Evolutionary conservation across 1,284 basidiomycete genomes (phyloP).

Genomic region (Puccinia novopanici): DNA sequence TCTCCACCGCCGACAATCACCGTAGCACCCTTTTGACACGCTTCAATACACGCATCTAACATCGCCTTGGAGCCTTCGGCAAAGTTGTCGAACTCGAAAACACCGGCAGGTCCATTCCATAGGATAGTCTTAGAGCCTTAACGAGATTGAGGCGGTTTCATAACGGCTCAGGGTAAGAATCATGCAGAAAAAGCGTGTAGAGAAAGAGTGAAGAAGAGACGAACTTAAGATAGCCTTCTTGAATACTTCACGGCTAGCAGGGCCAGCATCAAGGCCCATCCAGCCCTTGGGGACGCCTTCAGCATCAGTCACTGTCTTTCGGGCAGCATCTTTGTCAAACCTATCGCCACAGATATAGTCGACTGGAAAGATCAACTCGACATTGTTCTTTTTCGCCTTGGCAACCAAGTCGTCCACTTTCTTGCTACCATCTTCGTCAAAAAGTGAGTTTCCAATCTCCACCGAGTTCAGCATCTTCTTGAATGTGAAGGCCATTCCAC

Average conservation of each 20-base stretch:
- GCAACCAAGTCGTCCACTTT: slow-evolving; percentile 82
- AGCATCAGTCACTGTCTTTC: slow-evolving; percentile 73
- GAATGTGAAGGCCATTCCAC: slow-evolving; percentile 99
- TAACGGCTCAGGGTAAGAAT: no score
- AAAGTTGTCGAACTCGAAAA: slow-evolving; percentile 94
- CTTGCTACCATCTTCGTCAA: slow-evolving; percentile 83
- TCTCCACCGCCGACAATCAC: slow-evolving; percentile 73
- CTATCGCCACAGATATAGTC: slow-evolving; percentile 94
- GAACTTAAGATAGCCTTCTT: slow-evolving; percentile 40
- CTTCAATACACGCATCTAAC: slow-evolving; percentile 83
- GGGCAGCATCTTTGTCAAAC: slow-evolving; percentile 89
- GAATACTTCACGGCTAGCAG: slow-evolving; percentile 50
- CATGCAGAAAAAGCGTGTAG: slow-evolving; percentile 67
- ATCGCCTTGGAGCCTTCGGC: slow-evolving; percentile 81
- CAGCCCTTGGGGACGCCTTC: slow-evolving; percentile 88
- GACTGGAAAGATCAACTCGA: slow-evolving; percentile 92
- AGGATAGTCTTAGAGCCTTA: slow-evolving; percentile 86
- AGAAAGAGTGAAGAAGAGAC: background rate
- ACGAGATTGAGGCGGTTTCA: no score
- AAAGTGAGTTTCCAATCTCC: slow-evolving; percentile 90
- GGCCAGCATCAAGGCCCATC: slow-evolving; percentile 78
- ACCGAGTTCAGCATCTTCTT: slow-evolving; percentile 88
- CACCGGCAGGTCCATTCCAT: slow-evolving; percentile 97
- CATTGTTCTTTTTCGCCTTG: slow-evolving; percentile 90
- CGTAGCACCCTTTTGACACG: slow-evolving; percentile 79